Evolutionary conservation across 768 basidiomycete species (phyloP), one percentile per base, ranked within the genome.

Genomic region (Calocera viscosa): DNA sequence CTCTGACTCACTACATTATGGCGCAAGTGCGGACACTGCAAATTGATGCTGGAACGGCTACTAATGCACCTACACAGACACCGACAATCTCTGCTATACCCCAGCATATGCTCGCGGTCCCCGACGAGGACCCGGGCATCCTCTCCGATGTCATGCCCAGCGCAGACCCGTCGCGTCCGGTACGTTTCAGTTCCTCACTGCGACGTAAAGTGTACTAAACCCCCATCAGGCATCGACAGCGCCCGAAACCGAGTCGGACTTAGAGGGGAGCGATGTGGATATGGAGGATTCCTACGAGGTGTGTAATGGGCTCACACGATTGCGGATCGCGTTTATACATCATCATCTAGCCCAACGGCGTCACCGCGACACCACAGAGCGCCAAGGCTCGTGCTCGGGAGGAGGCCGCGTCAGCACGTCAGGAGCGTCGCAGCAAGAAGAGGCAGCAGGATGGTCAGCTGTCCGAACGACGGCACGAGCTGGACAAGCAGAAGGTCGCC

Each of bases 401-500:
- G 19, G 53, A 26, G 10, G 53, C 53, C 24, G 53, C 53, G 63
- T 64, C 35, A 41, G 68, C 49, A 60, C 69, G 60, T 34, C 73
- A 80, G 68, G 80, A 81, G 76, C 80, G 80, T 63, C 80, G 78
- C 73, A 81, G 81, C 63, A 80, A 88, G 64, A 90, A 85, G 73
- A 40, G 60, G n/a, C 86, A 78, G 0, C 87, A 86, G 2, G 90
- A 90, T 71, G 84, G 82, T 1, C 82, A 88, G 70, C 77, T 93
- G 32, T 82, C 85, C 30, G 81, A 76, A 53, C 89, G 87, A 79
- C 79, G 90, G 69, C 83, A 88, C 72, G 88, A 86, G 72, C 90
- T 94, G 87, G 89, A 91, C 78, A 91, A 91, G 74, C 88, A 86
- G 28, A 94, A 92, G 81, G 83, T 94, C 41, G 79, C 91, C 22